A percentile compares a stretch with the other conserved stretches of the same genome.
Conservation (phyloP, 2,329 filamentous ascomycete genomes). For the Trichothecium roseum region DNA sequence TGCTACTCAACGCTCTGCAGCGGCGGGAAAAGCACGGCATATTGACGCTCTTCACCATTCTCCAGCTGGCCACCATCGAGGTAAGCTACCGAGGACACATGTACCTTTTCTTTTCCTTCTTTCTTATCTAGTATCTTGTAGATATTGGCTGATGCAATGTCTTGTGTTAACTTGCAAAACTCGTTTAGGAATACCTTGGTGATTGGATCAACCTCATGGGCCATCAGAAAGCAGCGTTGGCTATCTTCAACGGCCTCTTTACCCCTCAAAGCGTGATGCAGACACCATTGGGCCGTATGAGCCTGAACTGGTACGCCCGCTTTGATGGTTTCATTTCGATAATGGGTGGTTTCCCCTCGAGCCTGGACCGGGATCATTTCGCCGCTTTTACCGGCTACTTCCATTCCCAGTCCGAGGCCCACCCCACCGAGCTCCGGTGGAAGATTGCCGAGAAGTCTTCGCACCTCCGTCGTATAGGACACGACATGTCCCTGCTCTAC, state of each 20-base stretch:
- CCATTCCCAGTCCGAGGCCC: conserved; percentile 41
- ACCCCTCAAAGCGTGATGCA: conserved; percentile 65
- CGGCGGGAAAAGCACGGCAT: conserved; percentile 61
- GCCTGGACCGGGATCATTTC: conserved; percentile 73
- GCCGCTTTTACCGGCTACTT: conserved; percentile 53
- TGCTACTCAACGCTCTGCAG: conserved; percentile 62
- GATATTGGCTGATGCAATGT: conserved; percentile 6
- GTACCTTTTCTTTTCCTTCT: not conserved
- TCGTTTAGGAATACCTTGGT: conserved; percentile 90
- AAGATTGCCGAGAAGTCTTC: conserved; percentile 59
- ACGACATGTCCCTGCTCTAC: conserved; percentile 72
- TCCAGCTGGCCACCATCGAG: conserved; percentile 90
- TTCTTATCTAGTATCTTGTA: not conserved
- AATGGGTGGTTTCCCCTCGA: conserved; percentile 67
- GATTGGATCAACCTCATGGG: conserved; percentile 92
- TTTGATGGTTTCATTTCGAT: conserved; percentile 81
- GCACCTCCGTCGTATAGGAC: conserved; percentile 59
- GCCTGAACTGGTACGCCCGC: conserved; percentile 81
- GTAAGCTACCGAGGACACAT: conserved; percentile 40
- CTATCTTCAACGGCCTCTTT: conserved; percentile 69
- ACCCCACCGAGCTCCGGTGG: conserved; percentile 54
- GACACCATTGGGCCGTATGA: conserved; percentile 58
- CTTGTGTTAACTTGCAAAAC: conserved; percentile 25
- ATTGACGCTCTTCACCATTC: conserved; percentile 71
- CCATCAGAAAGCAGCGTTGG: conserved; percentile 81